Conservation (phyloP, 805 yeast genomes). For the Wickerhamomyces ciferrii region DNA sequence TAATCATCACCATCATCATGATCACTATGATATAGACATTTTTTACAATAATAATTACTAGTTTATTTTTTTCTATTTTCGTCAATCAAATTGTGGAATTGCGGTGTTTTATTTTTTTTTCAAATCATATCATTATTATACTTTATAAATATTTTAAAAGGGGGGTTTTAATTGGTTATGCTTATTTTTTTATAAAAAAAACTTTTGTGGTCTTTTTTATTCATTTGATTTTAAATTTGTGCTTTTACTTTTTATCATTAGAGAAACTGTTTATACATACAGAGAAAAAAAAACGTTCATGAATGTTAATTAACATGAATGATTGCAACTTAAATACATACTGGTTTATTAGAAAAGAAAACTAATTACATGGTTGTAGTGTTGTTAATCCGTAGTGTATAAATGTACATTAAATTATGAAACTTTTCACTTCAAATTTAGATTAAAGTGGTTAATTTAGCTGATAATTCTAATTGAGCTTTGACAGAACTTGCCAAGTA, state of each 20-base stretch:
- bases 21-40: not conserved
- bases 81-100: not conserved
- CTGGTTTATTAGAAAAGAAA: too few relatives aligned
- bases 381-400: not conserved
- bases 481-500: constrained; percentile 78
- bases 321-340: too few relatives aligned
- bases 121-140: not conserved
- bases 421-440: too few relatives aligned
- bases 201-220: too few relatives aligned
- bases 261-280: too few relatives aligned
- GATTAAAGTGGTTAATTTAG: constrained; percentile 59
- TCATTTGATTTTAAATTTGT: not conserved
- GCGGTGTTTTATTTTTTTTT: not conserved
- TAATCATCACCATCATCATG: not conserved
- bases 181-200: not conserved
- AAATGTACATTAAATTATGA: not conserved
- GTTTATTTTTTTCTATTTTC: too few relatives aligned
- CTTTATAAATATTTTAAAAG: not conserved
- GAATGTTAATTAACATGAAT: too few relatives aligned
- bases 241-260: too few relatives aligned
- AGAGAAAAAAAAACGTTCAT: too few relatives aligned
- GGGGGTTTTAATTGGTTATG: not conserved
- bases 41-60: not conserved
- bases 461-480: constrained; percentile 77
- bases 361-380: too few relatives aligned